Base-by-base conservation (phyloP, 345 rosid genomes). In the Eucalyptus cloeziana region DNA sequence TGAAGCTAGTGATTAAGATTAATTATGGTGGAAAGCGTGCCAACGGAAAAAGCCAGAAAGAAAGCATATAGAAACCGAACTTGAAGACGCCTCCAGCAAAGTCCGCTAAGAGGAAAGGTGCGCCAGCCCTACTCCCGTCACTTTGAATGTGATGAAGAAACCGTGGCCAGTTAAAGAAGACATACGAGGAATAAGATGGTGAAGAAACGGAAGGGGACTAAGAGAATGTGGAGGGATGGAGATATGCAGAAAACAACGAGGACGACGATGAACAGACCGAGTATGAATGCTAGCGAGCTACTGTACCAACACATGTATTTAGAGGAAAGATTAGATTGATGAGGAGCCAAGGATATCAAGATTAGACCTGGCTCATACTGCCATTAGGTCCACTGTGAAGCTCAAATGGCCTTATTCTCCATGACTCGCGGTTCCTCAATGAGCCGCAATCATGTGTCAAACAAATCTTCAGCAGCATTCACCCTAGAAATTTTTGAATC, bases 231-330 rank as follows among this genome's bases (percentile, higher is more conserved):
- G 99, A 96, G 47, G 97, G 99, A 54, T 98, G 96, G 97, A 94
- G 96, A 87, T 96, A 93, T 88, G 94, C 94, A 12, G 94, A 93
- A 67, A 94, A 94, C 91, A 94, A 95, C 9, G 97, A 95, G 10
- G 98, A 96, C 0, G 97, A 97, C 22, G 98, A 98, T 22, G 99
- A 98, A 90, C 98, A 98, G 93, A 98, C 99, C 0, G 99, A 97
- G 89, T 90, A 98, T 85, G 99, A 97, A 93, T 97, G 94, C 88
- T 97, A 94, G 93, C 81, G 17, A 37, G 69, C 49, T 89, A 13
- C 12, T n/a, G 7, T 16, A n/a, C 15, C 45, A 45, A 24, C 49
- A 64, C 56, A 64, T 64, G 71, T 2, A 64, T 30, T 30, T 64
- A n/a, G 37, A 64, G 76, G 76, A n/a, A 64, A 9, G 40, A 64